These are phyloP conservation scores for Gynochthodes officinalis DNA, from an alignment of 257 asterid genomes.

Conservation along the genomic window DNA sequence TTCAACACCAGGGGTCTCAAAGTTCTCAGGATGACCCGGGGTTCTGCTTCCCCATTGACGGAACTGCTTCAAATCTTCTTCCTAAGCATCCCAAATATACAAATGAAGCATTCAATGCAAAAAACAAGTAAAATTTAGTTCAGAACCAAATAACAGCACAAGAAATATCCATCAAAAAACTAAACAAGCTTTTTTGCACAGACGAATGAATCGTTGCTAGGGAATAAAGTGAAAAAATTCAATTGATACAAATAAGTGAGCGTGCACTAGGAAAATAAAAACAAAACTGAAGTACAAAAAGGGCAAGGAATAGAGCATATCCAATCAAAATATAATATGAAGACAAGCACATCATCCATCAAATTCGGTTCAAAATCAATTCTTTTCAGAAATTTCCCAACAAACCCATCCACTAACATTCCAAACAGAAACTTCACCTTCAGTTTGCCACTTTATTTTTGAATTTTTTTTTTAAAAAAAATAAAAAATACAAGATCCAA, in stretches of 20 bases:
- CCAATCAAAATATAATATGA: background rate
- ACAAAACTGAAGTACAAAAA: background rate
- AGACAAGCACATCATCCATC: background rate
- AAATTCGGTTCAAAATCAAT: background rate
- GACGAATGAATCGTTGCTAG: too few relatives aligned
- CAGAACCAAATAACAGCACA: background rate
- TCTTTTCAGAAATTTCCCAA: background rate
- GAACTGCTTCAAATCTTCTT: constrained; percentile 59
- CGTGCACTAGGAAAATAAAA: background rate
- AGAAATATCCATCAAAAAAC: background rate
- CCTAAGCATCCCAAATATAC: constrained; percentile 28
- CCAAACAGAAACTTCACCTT: background rate
- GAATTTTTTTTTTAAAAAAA: background rate
- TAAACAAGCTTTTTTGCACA: constrained; percentile 1
- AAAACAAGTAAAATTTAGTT: background rate
- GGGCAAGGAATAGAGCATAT: background rate
- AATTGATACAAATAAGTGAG: background rate
- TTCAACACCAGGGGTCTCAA: constrained; percentile 75
- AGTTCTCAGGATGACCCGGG: constrained; percentile 85
- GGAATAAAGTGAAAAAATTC: too few relatives aligned
- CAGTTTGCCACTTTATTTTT: background rate
- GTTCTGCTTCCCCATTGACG: constrained; percentile 84
- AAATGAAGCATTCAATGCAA: constrained; percentile 19
- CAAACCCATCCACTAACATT: background rate
- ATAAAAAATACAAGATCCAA: background rate